These are phyloP conservation scores for Dipteronia dyeriana DNA, from an alignment of 345 rosid genomes.

Conservation along the genomic window DNA sequence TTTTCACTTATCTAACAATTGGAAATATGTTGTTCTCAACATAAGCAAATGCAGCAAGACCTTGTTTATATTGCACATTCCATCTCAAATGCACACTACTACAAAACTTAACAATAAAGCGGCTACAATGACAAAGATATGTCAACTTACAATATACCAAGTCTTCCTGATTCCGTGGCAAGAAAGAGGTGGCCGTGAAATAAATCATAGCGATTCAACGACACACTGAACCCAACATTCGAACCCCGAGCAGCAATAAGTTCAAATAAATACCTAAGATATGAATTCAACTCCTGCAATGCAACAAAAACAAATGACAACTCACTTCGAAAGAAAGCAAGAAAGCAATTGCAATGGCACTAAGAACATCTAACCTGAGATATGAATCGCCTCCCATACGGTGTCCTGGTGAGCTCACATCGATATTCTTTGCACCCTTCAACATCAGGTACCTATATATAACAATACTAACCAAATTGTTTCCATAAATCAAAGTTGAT, in stretches of 20 bases:
- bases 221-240: constrained; percentile 56
- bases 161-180: constrained; percentile 61
- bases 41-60: too few relatives aligned
- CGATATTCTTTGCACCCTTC: constrained; percentile 44
- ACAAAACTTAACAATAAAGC: not conserved
- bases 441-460: constrained; percentile 66
- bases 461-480: constrained; percentile 12
- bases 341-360: not conserved
- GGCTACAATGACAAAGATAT: not conserved
- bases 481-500: not conserved
- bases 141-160: constrained; percentile 75
- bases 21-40: too few relatives aligned
- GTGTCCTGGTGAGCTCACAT: constrained; percentile 78
- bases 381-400: constrained; percentile 75
- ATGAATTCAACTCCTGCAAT: constrained; percentile 74
- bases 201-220: constrained; percentile 68
- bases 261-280: constrained; percentile 66
- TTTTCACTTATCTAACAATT: too few relatives aligned
- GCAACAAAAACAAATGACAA: constrained; percentile 1
- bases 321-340: not conserved
- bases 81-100: not conserved
- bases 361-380: constrained; percentile 45
- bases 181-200: constrained; percentile 90
- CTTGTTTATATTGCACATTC: not conserved
- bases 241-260: constrained; percentile 77